Evolutionary conservation across 1,284 basidiomycete genomes (phyloP).

Genomic region (Cryptococcus depauperatus): DNA sequence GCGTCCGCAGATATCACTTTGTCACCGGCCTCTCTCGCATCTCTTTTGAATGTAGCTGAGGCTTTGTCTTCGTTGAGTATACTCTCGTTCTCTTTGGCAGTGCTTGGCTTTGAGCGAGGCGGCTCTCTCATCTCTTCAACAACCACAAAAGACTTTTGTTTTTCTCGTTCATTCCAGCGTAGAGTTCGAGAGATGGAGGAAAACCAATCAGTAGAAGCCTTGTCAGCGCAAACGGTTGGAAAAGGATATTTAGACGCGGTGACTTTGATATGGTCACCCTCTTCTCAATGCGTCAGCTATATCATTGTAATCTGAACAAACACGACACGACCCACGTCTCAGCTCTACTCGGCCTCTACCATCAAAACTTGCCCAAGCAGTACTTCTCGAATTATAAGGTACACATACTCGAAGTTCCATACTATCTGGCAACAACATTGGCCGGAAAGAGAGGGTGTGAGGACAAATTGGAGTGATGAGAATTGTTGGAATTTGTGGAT

Average conservation of each 20-base stretch:
- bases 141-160: slow-evolving; percentile 96
- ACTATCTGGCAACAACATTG: slow-evolving; percentile 95
- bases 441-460: slow-evolving; percentile 95
- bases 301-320: not conserved
- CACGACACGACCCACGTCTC: slow-evolving; percentile 72
- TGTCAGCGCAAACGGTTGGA: slow-evolving; percentile 95
- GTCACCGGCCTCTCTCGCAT: slow-evolving; percentile 3
- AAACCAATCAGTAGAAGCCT: slow-evolving; percentile 98
- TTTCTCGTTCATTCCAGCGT: slow-evolving; percentile 95
- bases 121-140: slow-evolving; percentile 66
- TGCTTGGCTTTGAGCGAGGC: slow-evolving; percentile 43
- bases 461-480: slow-evolving; percentile 97
- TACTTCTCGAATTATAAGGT: slow-evolving; percentile 94
- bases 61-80: slow-evolving; percentile 1
- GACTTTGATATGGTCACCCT: slow-evolving; percentile 99
- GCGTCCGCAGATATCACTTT: slow-evolving; percentile 34
- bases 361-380: slow-evolving; percentile 98
- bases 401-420: slow-evolving; percentile 98
- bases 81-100: slow-evolving; percentile 3
- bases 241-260: slow-evolving; percentile 97
- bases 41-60: no score
- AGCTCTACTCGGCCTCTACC: slow-evolving; percentile 93
- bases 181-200: slow-evolving; percentile 89
- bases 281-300: slow-evolving; percentile 53
- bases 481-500: slow-evolving; percentile 94